Evolutionary conservation across 495 filamentous ascomycete genomes (phyloP).

Genomic region (Wilcoxina mikolae): DNA sequence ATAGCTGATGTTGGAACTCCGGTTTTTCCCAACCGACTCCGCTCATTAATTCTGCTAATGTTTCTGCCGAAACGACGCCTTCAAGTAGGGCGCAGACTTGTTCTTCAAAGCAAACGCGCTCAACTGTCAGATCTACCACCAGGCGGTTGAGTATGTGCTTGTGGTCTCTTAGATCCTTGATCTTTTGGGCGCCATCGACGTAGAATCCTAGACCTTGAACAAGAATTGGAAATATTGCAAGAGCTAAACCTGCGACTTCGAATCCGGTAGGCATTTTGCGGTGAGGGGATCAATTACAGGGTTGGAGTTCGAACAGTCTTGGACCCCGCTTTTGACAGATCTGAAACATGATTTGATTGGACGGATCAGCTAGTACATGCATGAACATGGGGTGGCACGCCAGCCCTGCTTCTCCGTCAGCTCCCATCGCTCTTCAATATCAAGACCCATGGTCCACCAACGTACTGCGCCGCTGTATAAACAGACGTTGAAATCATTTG

Average conservation of each 20-base stretch:
- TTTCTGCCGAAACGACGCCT: slow-evolving; percentile 10
- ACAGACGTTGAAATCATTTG: too few relatives aligned
- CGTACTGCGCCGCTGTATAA: too few relatives aligned
- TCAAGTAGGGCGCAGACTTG: slow-evolving; percentile 24
- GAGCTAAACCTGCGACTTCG: slow-evolving; percentile 4
- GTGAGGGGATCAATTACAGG: too few relatives aligned
- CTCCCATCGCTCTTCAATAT: too few relatives aligned
- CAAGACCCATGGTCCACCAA: too few relatives aligned
- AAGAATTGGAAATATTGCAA: slow-evolving; percentile 2
- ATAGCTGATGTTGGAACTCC: slow-evolving; percentile 15
- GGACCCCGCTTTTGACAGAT: too few relatives aligned
- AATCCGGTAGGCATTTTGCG: slow-evolving; percentile 1
- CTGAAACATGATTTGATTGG: too few relatives aligned
- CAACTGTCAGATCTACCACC: slow-evolving; percentile 10
- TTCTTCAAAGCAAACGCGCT: slow-evolving; percentile 20
- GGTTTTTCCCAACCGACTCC: slow-evolving; percentile 19
- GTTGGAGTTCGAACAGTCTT: too few relatives aligned
- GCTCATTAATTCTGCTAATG: slow-evolving; percentile 16
- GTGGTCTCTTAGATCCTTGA: slow-evolving; percentile 1
- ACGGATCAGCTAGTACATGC: too few relatives aligned
- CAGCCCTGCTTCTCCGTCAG: too few relatives aligned
- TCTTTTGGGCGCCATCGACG: background rate
- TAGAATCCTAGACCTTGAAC: background rate
- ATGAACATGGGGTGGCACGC: too few relatives aligned
- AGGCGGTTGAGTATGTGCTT: background rate